Evolutionary conservation across 2,329 filamentous ascomycete species (phyloP).

Genomic region (Venturia effusa): DNA sequence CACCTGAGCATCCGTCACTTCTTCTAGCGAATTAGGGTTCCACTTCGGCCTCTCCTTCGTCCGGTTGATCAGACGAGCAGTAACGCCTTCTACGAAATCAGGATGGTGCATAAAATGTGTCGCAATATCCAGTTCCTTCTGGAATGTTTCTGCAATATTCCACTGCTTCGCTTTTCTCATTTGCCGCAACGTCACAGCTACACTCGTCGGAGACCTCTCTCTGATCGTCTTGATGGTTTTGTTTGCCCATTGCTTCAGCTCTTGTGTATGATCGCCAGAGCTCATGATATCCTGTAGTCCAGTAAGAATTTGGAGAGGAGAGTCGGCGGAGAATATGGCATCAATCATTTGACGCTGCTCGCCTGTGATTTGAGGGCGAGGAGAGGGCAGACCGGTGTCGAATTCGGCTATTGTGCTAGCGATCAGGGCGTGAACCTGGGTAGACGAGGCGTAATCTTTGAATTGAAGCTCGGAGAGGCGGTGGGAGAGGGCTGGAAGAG

Average conservation of each 20-base stretch:
- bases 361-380: conserved; percentile 44
- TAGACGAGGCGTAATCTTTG: conserved; percentile 57
- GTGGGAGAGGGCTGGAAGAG: conserved; percentile 67
- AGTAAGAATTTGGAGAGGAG: conserved; percentile 56
- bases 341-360: conserved; percentile 72
- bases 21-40: conserved; percentile 63
- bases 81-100: conserved; percentile 90
- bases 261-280: conserved; percentile 22
- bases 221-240: conserved; percentile 66
- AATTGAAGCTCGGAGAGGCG: conserved; percentile 86
- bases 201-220: conserved; percentile 71
- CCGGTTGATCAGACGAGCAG: conserved; percentile 65
- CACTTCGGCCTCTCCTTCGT: conserved; percentile 56
- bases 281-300: conserved; percentile 41
- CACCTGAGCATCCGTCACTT: conserved; percentile 48
- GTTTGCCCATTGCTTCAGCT: conserved; percentile 62
- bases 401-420: conserved; percentile 88
- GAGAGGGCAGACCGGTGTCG: conserved; percentile 67
- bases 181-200: conserved; percentile 75
- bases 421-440: conserved; percentile 59
- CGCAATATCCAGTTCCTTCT: conserved; percentile 75
- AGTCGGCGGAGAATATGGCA: conserved; percentile 36
- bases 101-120: conserved; percentile 79
- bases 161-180: conserved; percentile 66
- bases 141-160: conserved; percentile 77